Conservation (phyloP, 176 grass and related monocot genomes). For the Aegilops longissima region DNA sequence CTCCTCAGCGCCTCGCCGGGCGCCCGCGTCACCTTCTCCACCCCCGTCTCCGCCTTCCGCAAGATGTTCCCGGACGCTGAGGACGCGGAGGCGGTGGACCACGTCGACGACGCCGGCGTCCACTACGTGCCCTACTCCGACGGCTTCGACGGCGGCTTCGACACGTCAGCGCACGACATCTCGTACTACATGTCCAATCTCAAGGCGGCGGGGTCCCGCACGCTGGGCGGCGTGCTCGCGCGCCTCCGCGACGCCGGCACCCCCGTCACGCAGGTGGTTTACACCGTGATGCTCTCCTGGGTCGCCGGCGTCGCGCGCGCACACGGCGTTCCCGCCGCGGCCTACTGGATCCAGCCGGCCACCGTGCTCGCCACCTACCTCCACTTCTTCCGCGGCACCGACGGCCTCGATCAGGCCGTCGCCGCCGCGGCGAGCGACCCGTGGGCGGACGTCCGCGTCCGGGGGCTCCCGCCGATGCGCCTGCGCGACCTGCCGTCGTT, state of each 20-base stretch:
- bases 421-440: conserved; percentile 12
- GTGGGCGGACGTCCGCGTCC: conserved; percentile 29
- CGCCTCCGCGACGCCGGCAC: conserved; percentile 25
- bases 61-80: conserved; percentile 42
- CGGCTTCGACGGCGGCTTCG: conserved; percentile 53
- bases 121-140: conserved; percentile 52
- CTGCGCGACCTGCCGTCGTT: conserved; percentile 64
- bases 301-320: conserved; percentile 39
- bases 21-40: conserved; percentile 51
- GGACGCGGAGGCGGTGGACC: background rate
- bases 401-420: conserved; percentile 33
- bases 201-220: conserved; percentile 14
- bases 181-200: conserved; percentile 20
- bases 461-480: conserved; percentile 41
- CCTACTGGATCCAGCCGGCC: conserved; percentile 68
- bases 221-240: conserved; percentile 27
- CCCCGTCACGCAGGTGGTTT: conserved; percentile 45
- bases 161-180: background rate
- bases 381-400: conserved; percentile 56
- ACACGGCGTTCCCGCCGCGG: conserved; percentile 30
- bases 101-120: conserved; percentile 33
- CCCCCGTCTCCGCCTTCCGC: conserved; percentile 42
- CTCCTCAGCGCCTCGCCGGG: conserved; percentile 30
- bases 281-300: conserved; percentile 56
- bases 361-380: conserved; percentile 54